Conservation (phyloP, 257 asterid genomes). For the Capsicum rhomboideum region DNA sequence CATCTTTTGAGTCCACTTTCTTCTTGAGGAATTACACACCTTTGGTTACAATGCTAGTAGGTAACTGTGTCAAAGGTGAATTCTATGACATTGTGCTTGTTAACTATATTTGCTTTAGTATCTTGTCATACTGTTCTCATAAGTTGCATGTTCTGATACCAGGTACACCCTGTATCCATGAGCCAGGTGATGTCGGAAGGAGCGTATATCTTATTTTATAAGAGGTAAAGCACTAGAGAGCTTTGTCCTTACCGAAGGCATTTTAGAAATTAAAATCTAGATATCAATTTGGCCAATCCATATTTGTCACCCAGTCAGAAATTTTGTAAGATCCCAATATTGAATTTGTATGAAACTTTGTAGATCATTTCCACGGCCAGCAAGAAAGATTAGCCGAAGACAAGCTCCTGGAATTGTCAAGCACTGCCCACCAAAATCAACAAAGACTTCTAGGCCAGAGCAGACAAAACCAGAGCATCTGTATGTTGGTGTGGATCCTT, state of each 20-base stretch:
- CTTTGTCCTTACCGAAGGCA: background rate
- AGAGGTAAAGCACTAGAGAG: constrained; percentile 40
- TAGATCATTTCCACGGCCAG: constrained; percentile 64
- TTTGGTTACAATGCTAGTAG: background rate
- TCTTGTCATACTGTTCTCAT: background rate
- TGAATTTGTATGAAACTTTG: background rate
- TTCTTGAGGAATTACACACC: background rate
- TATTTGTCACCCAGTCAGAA: background rate
- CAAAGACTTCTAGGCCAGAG: constrained; percentile 25
- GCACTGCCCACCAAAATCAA: constrained; percentile 25
- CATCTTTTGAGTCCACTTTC: background rate
- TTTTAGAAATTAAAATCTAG: background rate
- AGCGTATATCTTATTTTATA: constrained; percentile 82
- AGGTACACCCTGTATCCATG: constrained; percentile 66
- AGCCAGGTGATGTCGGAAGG: constrained; percentile 77
- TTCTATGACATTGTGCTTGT: background rate
- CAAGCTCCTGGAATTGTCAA: constrained; percentile 20
- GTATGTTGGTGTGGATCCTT: constrained; percentile 10
- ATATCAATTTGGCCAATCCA: background rate
- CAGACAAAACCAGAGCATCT: constrained; percentile 20
- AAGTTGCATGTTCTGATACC: constrained; percentile 5
- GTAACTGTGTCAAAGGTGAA: background rate
- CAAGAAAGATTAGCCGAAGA: constrained; percentile 22
- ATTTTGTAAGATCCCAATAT: background rate
- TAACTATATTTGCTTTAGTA: background rate